Conservation (phyloP, 2,329 filamentous ascomycete genomes). For the Calonectria honghensis region DNA sequence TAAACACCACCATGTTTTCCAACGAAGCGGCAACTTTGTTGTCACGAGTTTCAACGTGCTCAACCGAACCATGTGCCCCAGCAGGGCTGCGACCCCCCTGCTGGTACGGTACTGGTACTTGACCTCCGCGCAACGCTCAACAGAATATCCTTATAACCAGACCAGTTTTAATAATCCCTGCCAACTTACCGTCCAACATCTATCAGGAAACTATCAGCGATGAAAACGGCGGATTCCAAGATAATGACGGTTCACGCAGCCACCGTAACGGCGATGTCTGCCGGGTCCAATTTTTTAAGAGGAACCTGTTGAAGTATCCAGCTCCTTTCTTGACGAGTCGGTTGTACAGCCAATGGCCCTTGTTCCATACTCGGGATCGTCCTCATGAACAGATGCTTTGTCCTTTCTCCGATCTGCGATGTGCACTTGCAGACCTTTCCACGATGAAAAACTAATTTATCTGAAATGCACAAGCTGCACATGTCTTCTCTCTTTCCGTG, state of each 20-base stretch:
- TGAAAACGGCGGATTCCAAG: background rate
- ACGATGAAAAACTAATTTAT: background rate
- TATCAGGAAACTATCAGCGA: background rate
- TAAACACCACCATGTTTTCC: background rate
- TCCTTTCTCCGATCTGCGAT: no score
- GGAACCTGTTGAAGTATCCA: background rate
- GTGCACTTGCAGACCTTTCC: background rate
- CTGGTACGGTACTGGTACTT: no score
- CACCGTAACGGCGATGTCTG: background rate
- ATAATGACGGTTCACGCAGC: background rate
- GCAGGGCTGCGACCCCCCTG: no score
- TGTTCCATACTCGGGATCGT: no score
- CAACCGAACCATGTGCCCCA: no score
- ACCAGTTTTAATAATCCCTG: no score
- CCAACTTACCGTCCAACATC: background rate
- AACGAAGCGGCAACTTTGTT: background rate
- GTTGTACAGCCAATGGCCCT: background rate
- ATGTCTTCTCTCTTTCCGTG: background rate
- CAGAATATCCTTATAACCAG: no score
- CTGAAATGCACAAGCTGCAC: background rate
- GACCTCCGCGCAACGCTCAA: no score
- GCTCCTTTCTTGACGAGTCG: background rate
- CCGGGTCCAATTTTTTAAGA: background rate
- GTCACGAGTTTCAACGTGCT: no score
- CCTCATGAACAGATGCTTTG: background rate